A percentile compares a stretch with the other conserved stretches of the same genome.
Evolutionary conservation across 2,329 filamentous ascomycete genomes (phyloP).

Genomic region (Trichoderma semiorbis): DNA sequence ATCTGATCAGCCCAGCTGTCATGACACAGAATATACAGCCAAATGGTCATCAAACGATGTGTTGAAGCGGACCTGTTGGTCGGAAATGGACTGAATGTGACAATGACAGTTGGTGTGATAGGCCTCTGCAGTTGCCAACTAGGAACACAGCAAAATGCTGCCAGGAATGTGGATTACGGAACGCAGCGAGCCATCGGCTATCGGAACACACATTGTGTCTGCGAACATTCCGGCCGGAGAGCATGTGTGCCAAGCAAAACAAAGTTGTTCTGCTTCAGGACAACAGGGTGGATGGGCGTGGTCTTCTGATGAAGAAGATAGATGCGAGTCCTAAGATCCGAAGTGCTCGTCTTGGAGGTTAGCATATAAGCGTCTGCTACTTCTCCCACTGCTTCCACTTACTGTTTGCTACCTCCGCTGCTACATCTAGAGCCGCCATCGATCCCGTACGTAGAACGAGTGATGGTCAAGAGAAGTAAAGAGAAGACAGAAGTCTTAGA

Average conservation of each 20-base stretch:
- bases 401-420: background rate
- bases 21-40: too few species aligned
- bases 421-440: background rate
- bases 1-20: conserved; percentile 44
- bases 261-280: background rate
- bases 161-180: background rate
- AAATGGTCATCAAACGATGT: background rate
- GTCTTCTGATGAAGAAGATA: background rate
- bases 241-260: background rate
- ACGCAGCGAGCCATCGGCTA: background rate
- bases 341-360: background rate
- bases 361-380: background rate
- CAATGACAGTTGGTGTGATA: background rate
- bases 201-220: background rate
- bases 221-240: background rate
- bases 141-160: background rate
- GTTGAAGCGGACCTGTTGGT: background rate
- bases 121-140: background rate
- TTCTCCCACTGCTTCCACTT: background rate
- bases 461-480: background rate
- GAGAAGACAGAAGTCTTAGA: background rate
- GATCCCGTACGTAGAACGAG: background rate
- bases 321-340: background rate
- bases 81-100: background rate
- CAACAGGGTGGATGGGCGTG: background rate